A percentile compares a stretch with the other conserved stretches of the same genome.
Conservation (phyloP, 257 asterid species). For the Solanum infundibuliforme region DNA sequence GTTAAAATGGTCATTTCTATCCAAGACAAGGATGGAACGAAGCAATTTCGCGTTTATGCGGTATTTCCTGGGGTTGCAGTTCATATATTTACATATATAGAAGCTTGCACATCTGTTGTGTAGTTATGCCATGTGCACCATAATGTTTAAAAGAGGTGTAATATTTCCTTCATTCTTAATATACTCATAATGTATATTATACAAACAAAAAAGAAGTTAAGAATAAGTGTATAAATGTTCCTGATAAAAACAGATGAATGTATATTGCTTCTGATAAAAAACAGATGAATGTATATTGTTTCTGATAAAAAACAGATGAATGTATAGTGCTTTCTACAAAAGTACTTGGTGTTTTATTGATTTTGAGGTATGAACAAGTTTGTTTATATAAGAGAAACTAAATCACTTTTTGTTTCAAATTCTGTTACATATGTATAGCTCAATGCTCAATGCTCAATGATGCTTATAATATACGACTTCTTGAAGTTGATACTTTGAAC, state of each 20-base stretch:
- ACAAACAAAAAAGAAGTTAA: not conserved
- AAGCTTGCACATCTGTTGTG: not conserved
- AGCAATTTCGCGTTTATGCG: constrained; percentile 14
- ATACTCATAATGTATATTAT: not conserved
- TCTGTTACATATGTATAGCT: not conserved
- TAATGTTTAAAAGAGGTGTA: not conserved
- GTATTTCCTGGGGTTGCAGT: constrained; percentile 1
- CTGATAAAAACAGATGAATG: not conserved
- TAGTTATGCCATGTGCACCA: not conserved
- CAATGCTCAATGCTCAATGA: not conserved
- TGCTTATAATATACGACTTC: not conserved
- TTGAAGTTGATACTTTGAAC: not conserved
- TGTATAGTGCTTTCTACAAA: not conserved
- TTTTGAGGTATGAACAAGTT: not conserved
- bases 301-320: not conserved
- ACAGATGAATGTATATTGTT: not conserved
- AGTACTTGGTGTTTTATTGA: not conserved
- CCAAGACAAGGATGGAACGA: constrained; percentile 7
- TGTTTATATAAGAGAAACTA: not conserved
- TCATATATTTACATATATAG: not conserved
- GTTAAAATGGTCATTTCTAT: constrained; percentile 14
- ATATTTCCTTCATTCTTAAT: not conserved
- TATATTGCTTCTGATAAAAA: not conserved
- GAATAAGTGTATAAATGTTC: not conserved
- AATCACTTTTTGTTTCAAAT: not conserved